Conservation (phyloP, 768 basidiomycete species). For the Tylopilus vinaceipallidus region DNA sequence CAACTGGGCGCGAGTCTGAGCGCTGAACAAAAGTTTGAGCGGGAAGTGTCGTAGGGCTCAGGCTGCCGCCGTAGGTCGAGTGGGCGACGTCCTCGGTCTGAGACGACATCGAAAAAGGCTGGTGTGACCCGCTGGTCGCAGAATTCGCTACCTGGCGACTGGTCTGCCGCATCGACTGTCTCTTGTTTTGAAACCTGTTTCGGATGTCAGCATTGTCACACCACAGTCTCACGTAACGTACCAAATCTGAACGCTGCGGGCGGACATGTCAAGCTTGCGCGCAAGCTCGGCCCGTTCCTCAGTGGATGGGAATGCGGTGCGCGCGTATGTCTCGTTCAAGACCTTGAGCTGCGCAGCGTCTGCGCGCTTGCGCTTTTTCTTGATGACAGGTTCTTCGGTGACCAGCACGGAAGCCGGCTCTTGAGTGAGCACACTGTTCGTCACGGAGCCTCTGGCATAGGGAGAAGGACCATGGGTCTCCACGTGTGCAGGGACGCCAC, state of each 20-base stretch:
- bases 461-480: slow-evolving; percentile 42
- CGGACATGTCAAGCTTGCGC: slow-evolving; percentile 76
- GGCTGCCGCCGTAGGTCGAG: slow-evolving; percentile 34
- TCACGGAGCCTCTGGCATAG: slow-evolving; percentile 45
- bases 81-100: slow-evolving; percentile 33
- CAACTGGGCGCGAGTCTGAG: slow-evolving; percentile 39
- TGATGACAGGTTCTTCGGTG: slow-evolving; percentile 66
- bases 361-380: slow-evolving; percentile 87
- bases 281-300: slow-evolving; percentile 80
- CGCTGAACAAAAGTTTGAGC: slow-evolving; percentile 40
- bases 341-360: slow-evolving; percentile 78
- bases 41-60: slow-evolving; percentile 29
- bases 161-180: slow-evolving; percentile 79
- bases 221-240: slow-evolving; percentile 32
- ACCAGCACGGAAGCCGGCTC: slow-evolving; percentile 36
- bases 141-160: slow-evolving; percentile 59
- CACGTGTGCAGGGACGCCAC: slow-evolving; percentile 40
- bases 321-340: slow-evolving; percentile 74
- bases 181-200: slow-evolving; percentile 83
- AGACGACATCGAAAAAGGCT: slow-evolving; percentile 45
- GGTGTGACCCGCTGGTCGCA: slow-evolving; percentile 44
- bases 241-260: slow-evolving; percentile 87
- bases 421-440: slow-evolving; percentile 31
- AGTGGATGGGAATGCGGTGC: slow-evolving; percentile 86
- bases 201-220: slow-evolving; percentile 20